phyloP scores from a whole-genome alignment of 108 stramenopile genomes.

The Tribonema minus region DNA sequence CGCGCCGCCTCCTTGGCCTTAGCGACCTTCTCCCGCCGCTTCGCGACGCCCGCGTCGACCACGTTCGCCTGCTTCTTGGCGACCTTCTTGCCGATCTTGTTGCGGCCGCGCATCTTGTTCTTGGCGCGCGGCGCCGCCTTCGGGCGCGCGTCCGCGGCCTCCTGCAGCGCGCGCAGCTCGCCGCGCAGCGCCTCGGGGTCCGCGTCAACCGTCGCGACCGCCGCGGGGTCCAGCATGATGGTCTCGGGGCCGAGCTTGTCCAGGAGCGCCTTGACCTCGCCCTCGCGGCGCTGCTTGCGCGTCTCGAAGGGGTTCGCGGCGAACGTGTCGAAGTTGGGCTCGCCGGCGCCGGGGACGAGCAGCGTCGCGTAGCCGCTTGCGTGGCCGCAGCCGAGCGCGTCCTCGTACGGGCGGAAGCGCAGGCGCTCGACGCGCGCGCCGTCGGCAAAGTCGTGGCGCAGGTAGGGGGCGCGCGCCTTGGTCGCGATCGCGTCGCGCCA shows the following conservation, averaged over 20 bases:
- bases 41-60: slow-evolving; percentile 67
- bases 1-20: slow-evolving; percentile 55
- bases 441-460: slow-evolving; percentile 69
- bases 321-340: slow-evolving; percentile 86
- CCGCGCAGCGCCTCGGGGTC: slow-evolving; percentile 62
- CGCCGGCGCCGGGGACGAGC: slow-evolving; percentile 92
- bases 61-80: slow-evolving; percentile 84
- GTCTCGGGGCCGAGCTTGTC: slow-evolving; percentile 92
- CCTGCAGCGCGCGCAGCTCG: slow-evolving; percentile 56
- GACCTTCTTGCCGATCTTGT: slow-evolving; percentile 90
- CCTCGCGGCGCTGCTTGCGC: slow-evolving; percentile 81
- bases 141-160: slow-evolving; percentile 53
- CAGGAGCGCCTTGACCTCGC: slow-evolving; percentile 85
- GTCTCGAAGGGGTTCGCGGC: slow-evolving; percentile 84
- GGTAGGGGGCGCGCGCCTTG: slow-evolving; percentile 78
- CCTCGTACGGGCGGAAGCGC: slow-evolving; percentile 93
- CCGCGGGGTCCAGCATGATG: slow-evolving; percentile 85
- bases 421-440: slow-evolving; percentile 65
- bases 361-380: slow-evolving; percentile 61
- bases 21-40: slow-evolving; percentile 61
- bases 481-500: slow-evolving; percentile 73
- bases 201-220: slow-evolving; percentile 79
- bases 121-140: slow-evolving; percentile 61
- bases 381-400: slow-evolving; percentile 93
- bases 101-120: slow-evolving; percentile 86